Percentiles rank a stretch among this genome's conserved stretches.
These are phyloP conservation scores for Acorus gramineus DNA, from an alignment of 106 monocot species.

Conservation along the genomic window DNA sequence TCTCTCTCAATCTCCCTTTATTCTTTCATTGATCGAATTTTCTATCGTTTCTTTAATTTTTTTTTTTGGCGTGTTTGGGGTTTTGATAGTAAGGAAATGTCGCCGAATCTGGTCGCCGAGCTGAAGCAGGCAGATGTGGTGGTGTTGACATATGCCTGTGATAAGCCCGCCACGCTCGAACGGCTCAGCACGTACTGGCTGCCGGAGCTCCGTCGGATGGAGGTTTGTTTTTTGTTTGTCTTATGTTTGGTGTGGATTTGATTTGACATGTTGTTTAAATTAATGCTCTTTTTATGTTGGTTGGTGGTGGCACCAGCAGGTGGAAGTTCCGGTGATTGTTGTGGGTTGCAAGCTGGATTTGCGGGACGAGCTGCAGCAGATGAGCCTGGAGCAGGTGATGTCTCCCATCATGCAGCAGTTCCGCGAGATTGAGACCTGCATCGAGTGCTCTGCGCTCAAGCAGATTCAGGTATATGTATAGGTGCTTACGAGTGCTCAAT, in stretches of 20 bases:
- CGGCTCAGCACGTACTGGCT: conserved; percentile 90
- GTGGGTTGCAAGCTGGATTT: conserved; percentile 92
- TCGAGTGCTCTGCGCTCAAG: conserved; percentile 85
- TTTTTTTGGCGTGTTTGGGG: not conserved
- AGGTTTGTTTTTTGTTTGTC: conserved; percentile 20
- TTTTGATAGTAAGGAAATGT: conserved; percentile 49
- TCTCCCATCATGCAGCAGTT: conserved; percentile 93
- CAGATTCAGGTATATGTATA: conserved; percentile 71
- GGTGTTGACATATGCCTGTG: conserved; percentile 89
- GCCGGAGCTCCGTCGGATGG: conserved; percentile 71
- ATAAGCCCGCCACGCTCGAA: conserved; percentile 70
- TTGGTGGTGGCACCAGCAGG: conserved; percentile 18
- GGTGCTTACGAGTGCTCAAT: not conserved
- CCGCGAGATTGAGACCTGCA: conserved; percentile 90
- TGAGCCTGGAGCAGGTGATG: conserved; percentile 85
- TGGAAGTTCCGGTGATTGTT: conserved; percentile 84
- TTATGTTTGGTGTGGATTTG: not conserved
- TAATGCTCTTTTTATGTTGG: not conserved
- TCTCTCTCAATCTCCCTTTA: not conserved
- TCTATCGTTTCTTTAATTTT: conserved; percentile 3
- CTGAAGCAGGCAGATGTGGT: conserved; percentile 65
- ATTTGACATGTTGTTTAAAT: not conserved
- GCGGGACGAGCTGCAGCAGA: conserved; percentile 62
- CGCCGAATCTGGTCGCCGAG: conserved; percentile 48
- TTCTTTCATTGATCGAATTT: not conserved